Evolutionary conservation across 2,329 filamentous ascomycete genomes (phyloP).

Genomic region (Fusarium robinianum): DNA sequence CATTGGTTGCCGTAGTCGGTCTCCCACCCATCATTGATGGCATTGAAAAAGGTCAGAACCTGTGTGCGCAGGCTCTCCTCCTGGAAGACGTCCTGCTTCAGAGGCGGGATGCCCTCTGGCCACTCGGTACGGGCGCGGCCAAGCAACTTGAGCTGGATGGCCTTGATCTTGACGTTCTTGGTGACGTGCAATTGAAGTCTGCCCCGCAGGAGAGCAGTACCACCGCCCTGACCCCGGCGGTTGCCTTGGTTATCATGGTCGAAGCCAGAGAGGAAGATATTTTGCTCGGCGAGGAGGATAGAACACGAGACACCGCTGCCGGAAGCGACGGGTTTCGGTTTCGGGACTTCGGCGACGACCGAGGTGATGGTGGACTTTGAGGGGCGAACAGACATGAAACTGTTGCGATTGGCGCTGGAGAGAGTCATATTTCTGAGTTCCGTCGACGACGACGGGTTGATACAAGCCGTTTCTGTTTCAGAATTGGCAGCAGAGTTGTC

Average conservation of each 20-base stretch:
- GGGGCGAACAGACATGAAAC: constrained; percentile 55
- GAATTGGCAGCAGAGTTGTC: constrained; percentile 24
- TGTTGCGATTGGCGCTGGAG: constrained; percentile 47
- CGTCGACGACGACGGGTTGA: constrained; percentile 23
- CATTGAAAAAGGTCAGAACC: constrained; percentile 91
- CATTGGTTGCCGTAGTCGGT: constrained; percentile 67
- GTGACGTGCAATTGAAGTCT: constrained; percentile 80
- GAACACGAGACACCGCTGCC: constrained; percentile 76
- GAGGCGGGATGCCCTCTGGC: constrained; percentile 92
- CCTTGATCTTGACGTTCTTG: constrained; percentile 92
- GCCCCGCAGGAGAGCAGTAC: constrained; percentile 86
- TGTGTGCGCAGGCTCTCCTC: constrained; percentile 86
- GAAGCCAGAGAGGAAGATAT: constrained; percentile 78
- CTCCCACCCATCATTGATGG: constrained; percentile 64
- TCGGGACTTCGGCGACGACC: constrained; percentile 60
- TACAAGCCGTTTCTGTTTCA: constrained; percentile 32
- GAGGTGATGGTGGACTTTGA: constrained; percentile 57
- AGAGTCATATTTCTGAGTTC: constrained; percentile 33
- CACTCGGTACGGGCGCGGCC: constrained; percentile 90
- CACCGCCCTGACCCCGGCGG: constrained; percentile 58
- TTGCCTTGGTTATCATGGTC: constrained; percentile 66
- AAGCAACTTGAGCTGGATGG: constrained; percentile 82
- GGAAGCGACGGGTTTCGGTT: constrained; percentile 82
- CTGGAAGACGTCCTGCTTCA: constrained; percentile 82
- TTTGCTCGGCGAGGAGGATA: constrained; percentile 78